These are phyloP conservation scores for Pythium folliculosum DNA, from an alignment of 352 stramenopile species.

Conservation along the genomic window DNA sequence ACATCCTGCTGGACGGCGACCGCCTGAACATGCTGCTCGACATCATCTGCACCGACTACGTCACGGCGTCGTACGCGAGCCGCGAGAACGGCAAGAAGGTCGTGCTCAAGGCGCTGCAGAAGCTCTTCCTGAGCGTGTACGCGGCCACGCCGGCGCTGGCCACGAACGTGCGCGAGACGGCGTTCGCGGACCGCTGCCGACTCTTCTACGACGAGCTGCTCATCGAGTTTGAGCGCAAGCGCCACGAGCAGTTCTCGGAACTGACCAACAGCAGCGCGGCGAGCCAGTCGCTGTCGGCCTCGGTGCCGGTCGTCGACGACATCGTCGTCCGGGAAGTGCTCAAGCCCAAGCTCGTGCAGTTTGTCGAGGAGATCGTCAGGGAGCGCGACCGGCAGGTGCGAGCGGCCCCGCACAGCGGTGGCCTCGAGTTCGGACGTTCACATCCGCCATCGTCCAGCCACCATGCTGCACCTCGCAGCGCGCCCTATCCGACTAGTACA, in stretches of 20 bases:
- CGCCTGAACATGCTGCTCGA: constrained; percentile 85
- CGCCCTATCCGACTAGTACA: constrained; percentile 10
- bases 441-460: neutral
- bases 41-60: constrained; percentile 84
- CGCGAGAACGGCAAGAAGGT: constrained; percentile 83
- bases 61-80: constrained; percentile 84
- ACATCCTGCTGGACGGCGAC: constrained; percentile 74
- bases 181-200: constrained; percentile 51
- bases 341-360: constrained; percentile 73
- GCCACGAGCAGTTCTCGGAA: constrained; percentile 26
- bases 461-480: neutral
- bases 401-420: neutral
- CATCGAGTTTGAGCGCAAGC: constrained; percentile 43
- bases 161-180: constrained; percentile 39
- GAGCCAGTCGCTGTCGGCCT: constrained; percentile 26
- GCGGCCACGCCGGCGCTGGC: constrained; percentile 26
- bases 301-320: constrained; percentile 51
- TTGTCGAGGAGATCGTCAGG: constrained; percentile 75
- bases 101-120: constrained; percentile 74
- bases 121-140: constrained; percentile 79
- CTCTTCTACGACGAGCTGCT: constrained; percentile 68
- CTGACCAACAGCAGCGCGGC: constrained; percentile 3
- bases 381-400: constrained; percentile 52
- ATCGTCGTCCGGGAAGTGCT: constrained; percentile 63
- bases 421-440: neutral